These are phyloP conservation scores for Arabis alpina DNA, from an alignment of 345 rosid species.

Conservation along the genomic window DNA sequence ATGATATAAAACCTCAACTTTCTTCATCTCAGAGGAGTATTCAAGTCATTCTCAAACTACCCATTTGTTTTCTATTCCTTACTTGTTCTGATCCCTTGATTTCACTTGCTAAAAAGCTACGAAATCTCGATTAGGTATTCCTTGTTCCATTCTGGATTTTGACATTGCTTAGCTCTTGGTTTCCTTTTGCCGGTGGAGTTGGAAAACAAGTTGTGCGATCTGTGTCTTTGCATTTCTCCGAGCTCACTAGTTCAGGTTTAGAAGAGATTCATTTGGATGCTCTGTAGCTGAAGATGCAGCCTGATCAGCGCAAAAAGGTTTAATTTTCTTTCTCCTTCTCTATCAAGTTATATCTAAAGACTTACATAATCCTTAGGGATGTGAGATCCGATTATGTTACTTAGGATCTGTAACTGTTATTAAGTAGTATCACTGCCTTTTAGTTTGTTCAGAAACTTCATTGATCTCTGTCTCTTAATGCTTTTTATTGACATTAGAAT, in stretches of 20 bases:
- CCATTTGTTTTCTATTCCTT: background rate
- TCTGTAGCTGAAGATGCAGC: slow-evolving; percentile 74
- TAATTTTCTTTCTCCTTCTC: background rate
- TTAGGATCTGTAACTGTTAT: slow-evolving; percentile 8
- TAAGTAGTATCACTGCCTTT: slow-evolving; percentile 26
- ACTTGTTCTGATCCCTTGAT: slow-evolving; percentile 10
- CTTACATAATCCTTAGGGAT: background rate
- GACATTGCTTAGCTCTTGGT: slow-evolving; percentile 33
- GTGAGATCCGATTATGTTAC: slow-evolving; percentile 18
- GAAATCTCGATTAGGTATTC: slow-evolving; percentile 30
- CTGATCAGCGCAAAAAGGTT: slow-evolving; percentile 93
- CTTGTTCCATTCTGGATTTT: slow-evolving; percentile 16
- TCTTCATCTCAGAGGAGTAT: background rate
- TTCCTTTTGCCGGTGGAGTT: too few species aligned
- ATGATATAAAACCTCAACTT: slow-evolving; percentile 29
- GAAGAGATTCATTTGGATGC: slow-evolving; percentile 46
- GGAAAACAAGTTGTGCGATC: background rate
- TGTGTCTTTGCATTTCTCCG: background rate
- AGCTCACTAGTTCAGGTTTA: slow-evolving; percentile 3
- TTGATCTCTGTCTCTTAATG: background rate
- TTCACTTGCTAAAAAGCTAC: slow-evolving; percentile 16
- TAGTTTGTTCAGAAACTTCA: background rate
- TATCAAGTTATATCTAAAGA: background rate
- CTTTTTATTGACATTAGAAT: background rate
- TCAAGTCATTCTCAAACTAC: slow-evolving; percentile 9